Percentiles rank a stretch among this genome's conserved stretches.
These are phyloP conservation scores for Thuidium tamariscinum DNA, from an alignment of 225 moss, liverwort and hornwort genomes.

Conservation along the genomic window DNA sequence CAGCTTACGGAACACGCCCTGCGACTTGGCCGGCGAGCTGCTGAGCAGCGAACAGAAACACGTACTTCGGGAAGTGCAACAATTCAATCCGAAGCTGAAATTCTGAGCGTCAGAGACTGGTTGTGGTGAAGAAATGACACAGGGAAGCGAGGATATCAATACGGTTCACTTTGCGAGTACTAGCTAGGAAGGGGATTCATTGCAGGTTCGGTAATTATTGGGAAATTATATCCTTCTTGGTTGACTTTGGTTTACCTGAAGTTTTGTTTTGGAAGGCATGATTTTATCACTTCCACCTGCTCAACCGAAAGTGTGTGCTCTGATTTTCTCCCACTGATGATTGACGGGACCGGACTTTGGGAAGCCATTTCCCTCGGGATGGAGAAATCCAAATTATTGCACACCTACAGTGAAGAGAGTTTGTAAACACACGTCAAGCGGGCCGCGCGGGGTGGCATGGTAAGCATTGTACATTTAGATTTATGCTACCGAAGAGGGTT, in stretches of 20 bases:
- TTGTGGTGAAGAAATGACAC: neutral
- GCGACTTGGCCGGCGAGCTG: neutral
- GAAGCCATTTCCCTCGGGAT: neutral
- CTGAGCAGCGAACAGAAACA: slow-evolving; percentile 1
- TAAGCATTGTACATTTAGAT: no score
- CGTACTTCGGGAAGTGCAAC: neutral
- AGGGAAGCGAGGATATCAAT: neutral
- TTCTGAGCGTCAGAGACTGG: neutral
- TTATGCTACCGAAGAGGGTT: no score
- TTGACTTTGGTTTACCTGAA: neutral
- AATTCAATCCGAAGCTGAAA: neutral
- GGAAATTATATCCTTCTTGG: no score
- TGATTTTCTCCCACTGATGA: neutral
- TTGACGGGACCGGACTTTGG: neutral
- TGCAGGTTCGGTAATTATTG: neutral
- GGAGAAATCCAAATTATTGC: neutral
- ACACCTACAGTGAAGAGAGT: neutral
- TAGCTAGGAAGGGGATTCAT: neutral
- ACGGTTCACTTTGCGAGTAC: neutral
- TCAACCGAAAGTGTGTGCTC: neutral
- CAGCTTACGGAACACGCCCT: slow-evolving; percentile 3
- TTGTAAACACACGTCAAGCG: no score
- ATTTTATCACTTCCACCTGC: neutral
- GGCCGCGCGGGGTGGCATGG: no score
- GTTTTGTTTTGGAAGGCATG: no score